phyloP scores from a whole-genome alignment of 257 asterid species.

The Capsicum baccatum region DNA sequence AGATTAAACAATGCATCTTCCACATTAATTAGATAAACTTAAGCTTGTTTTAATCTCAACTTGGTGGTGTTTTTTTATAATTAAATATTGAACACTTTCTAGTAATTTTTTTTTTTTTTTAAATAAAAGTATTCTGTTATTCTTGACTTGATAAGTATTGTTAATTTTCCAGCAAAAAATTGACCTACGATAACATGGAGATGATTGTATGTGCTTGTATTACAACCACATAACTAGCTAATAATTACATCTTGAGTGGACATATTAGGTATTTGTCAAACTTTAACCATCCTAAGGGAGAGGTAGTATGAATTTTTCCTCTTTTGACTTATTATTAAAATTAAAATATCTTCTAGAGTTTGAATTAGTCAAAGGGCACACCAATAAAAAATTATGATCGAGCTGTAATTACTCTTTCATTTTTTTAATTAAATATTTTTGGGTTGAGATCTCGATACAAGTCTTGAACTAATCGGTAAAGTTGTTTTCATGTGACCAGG shows the following conservation, averaged over 20 bases:
- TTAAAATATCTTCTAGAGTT: neutral
- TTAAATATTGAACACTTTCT: neutral
- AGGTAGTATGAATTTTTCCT: neutral
- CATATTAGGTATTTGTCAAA: constrained; percentile 22
- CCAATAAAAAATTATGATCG: neutral
- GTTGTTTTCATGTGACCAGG: too few relatives aligned
- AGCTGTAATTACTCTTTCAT: neutral
- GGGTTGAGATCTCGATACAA: neutral
- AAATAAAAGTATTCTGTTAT: too few relatives aligned
- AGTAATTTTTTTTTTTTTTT: too few relatives aligned
- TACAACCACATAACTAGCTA: neutral
- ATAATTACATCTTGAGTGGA: neutral
- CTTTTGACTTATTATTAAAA: neutral
- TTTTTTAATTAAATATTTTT: rapidly evolving
- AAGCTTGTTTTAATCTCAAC: neutral
- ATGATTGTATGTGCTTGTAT: neutral
- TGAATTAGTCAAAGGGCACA: neutral
- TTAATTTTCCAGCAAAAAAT: neutral
- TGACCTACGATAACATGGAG: neutral
- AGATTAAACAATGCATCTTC: too few relatives aligned
- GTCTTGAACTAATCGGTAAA: too few relatives aligned
- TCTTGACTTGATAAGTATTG: neutral
- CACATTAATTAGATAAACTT: neutral
- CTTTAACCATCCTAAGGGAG: neutral
- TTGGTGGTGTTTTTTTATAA: too few relatives aligned